Evolutionary conservation across 2,329 filamentous ascomycete species (phyloP), one percentile per base, ranked within the genome.

Genomic region (Elsinoe australis): DNA sequence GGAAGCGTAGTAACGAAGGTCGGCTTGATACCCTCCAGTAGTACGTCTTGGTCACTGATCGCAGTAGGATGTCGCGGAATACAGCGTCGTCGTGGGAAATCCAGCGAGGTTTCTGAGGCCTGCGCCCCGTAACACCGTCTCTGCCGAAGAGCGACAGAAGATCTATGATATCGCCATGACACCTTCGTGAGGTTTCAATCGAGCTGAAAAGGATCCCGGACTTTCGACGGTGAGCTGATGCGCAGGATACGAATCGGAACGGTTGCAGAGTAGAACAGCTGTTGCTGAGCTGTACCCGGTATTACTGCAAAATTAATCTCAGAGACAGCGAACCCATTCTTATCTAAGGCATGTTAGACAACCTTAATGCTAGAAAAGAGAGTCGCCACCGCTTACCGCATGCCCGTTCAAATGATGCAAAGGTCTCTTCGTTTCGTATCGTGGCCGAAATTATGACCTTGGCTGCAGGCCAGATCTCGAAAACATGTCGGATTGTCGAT

Each of bases 1-100:
- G 86, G 83, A 1, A 87, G 82, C 61, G 85, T 94, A 2, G 87
- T 94, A 17, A 92, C 85, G 1, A 92, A 83, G 68, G 73, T 26
- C 9, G 42, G 50, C 38, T 5, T 4, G n/a, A 10, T 12, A 14
- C 18, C 5, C n/a, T 24, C 18, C 4, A 4, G 17, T 47, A n/a
- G n/a, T n/a, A n/a, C n/a, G n/a, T n/a, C n/a, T n/a, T n/a, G n/a
- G 42, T 22, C 18, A 29, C 51, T 54, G 31, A 56, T 15, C 32
- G 10, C 18, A 32, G 2, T 41, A 69, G 67, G 72, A 83, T 62
- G 75, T 86, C n/a, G 73, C 78, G 3, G 72, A 76, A 5, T 80
- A 78, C 53, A 73, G 73, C 6, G 72, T 82, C 9, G 80, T 79
- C 1, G 81, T 71, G 14, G 83, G 83, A 0, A 86, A 85, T 56